A percentile compares a stretch with the other conserved stretches of the same genome.
These are phyloP conservation scores for Crithidia brevicula DNA, from an alignment of 208 protist genomes.

Conservation along the genomic window DNA sequence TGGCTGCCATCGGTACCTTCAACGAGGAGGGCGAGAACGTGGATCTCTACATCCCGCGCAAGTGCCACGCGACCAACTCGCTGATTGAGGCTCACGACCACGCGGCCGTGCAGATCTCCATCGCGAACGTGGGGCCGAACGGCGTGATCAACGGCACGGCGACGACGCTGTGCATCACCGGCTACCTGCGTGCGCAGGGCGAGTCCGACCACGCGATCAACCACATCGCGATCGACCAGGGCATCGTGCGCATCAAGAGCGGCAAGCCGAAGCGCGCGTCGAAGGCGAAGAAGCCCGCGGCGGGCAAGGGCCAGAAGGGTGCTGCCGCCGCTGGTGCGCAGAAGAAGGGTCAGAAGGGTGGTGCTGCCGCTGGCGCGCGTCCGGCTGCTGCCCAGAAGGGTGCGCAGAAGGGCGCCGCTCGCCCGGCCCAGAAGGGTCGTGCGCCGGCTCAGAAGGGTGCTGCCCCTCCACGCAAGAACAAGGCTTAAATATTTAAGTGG, in stretches of 20 bases:
- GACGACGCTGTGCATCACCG: slow-evolving; percentile 95
- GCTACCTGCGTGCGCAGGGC: slow-evolving; percentile 93
- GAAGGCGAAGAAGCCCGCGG: slow-evolving; percentile 34
- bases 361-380: slow-evolving; percentile 17
- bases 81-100: slow-evolving; percentile 96
- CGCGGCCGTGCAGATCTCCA: slow-evolving; percentile 96
- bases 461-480: slow-evolving; percentile 33
- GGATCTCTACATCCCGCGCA: slow-evolving; percentile 97
- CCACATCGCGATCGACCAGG: slow-evolving; percentile 88
- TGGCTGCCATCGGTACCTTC: slow-evolving; percentile 88
- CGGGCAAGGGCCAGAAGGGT: slow-evolving; percentile 44
- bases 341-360: slow-evolving; percentile 34
- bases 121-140: slow-evolving; percentile 93
- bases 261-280: slow-evolving; percentile 79
- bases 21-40: slow-evolving; percentile 94
- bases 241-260: slow-evolving; percentile 88
- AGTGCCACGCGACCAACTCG: slow-evolving; percentile 97
- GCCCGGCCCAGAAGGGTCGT: slow-evolving; percentile 10
- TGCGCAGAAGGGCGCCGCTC: slow-evolving; percentile 28
- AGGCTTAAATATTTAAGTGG: too few species aligned
- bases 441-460: slow-evolving; percentile 30
- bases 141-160: slow-evolving; percentile 92
- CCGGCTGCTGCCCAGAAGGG: slow-evolving; percentile 24
- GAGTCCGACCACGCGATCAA: slow-evolving; percentile 96
- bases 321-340: slow-evolving; percentile 19